These are phyloP conservation scores for Sisymbrium altissimum DNA, from an alignment of 345 rosid species.

Conservation along the genomic window DNA sequence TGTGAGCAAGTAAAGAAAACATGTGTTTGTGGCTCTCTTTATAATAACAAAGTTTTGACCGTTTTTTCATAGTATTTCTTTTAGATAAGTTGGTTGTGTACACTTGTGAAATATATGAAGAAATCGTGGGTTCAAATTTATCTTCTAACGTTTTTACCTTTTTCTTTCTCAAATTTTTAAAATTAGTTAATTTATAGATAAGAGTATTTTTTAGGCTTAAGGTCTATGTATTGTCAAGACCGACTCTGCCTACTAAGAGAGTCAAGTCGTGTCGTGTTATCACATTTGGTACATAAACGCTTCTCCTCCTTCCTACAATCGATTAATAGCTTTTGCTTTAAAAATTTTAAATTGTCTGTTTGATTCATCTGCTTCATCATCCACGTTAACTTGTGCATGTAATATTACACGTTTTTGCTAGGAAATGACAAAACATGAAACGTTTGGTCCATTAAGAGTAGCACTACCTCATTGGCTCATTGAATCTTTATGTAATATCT, in stretches of 20 bases:
- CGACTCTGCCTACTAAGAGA: conserved; percentile 20
- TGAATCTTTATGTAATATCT: not conserved
- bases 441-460: not conserved
- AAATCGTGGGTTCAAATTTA: too few species aligned
- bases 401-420: not conserved
- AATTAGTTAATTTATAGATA: too few species aligned
- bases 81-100: too few species aligned
- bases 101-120: too few species aligned
- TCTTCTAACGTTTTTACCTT: too few species aligned
- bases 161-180: too few species aligned
- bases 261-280: conserved; percentile 27
- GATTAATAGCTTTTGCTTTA: not conserved
- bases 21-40: too few species aligned
- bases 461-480: not conserved
- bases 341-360: not conserved
- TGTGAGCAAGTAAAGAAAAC: too few species aligned
- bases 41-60: too few species aligned
- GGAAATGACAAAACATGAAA: not conserved
- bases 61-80: too few species aligned
- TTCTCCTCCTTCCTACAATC: not conserved
- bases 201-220: too few species aligned
- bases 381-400: not conserved
- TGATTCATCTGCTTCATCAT: not conserved
- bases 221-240: too few species aligned
- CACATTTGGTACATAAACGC: not conserved